A percentile compares a stretch with the other conserved stretches of the same genome.
These are phyloP conservation scores for Trichoderma semiorbis DNA, from an alignment of 2,329 filamentous ascomycete genomes.

Conservation along the genomic window DNA sequence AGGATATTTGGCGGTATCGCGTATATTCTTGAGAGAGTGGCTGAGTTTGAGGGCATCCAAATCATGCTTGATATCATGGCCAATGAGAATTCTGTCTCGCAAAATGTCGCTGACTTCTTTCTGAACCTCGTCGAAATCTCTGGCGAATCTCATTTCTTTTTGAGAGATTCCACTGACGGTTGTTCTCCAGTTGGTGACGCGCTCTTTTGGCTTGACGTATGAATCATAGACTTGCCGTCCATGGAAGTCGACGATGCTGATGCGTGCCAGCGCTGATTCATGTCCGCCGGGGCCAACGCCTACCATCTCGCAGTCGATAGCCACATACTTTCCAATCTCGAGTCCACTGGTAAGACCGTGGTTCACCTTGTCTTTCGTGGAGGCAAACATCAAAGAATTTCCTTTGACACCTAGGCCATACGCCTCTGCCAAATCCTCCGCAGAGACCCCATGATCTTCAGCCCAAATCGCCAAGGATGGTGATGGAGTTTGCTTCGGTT, in stretches of 20 bases:
- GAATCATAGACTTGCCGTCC: constrained; percentile 92
- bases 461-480: constrained; percentile 59
- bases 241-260: constrained; percentile 91
- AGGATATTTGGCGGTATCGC: constrained; percentile 78
- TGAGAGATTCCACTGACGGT: constrained; percentile 77
- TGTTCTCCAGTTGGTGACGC: constrained; percentile 88
- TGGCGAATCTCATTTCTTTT: constrained; percentile 65
- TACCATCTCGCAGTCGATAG: constrained; percentile 98
- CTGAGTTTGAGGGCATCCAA: constrained; percentile 72
- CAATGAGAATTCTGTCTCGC: constrained; percentile 69
- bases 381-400: constrained; percentile 45
- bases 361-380: constrained; percentile 55
- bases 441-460: constrained; percentile 57
- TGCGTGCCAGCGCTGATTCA: constrained; percentile 75
- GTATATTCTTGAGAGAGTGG: constrained; percentile 73
- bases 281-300: constrained; percentile 70
- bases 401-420: constrained; percentile 55
- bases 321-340: constrained; percentile 83
- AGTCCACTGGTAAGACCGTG: constrained; percentile 59
- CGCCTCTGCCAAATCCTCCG: constrained; percentile 57
- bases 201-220: constrained; percentile 74
- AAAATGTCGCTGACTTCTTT: constrained; percentile 66
- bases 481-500: constrained; percentile 40
- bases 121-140: constrained; percentile 75
- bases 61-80: constrained; percentile 79